Evolutionary conservation across 805 yeast species (phyloP), one percentile per base, ranked within the genome.

Genomic region (Yarrowia keelungensis): DNA sequence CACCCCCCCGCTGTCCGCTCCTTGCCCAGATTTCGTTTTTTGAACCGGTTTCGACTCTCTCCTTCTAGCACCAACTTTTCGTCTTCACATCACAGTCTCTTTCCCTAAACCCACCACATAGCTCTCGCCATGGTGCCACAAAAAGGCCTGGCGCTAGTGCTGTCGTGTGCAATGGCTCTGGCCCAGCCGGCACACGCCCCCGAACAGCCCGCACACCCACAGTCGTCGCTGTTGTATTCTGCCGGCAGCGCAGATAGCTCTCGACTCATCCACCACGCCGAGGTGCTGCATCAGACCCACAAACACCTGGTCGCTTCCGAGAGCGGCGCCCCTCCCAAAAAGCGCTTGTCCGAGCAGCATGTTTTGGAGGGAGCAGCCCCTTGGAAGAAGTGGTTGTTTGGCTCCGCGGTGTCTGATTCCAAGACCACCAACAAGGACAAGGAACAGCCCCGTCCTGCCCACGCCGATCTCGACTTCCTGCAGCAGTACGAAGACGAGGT

Each of bases 401-500:
- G 56, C 11, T 14, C 19, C 12, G 14, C 51, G 1, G 51, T 43
- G 47, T 43, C 47, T 12, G 50, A 46, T 15, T 19, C 11, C 32
- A 19, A 16, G 26, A 16, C n/a, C 8, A 7, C 51, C 43, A n/a
- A 22, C n/a, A 22, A 42, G 47, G 4, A 15, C 19, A n/a, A 62
- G 9, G 47, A 47, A 12, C 22, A 43, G 19, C 61, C 69, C 41
- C 65, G 43, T 2, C 47, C 45, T 16, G 62, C 70, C 26, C 61
- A 83, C 11, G 77, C 82, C 71, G 76, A 65, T 10, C 19, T 65
- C 19, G 59, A 50, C 42, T 53, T 65, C 32, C 62, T 85, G 56
- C 39, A 71, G 0, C 81, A 79, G 51, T 85, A 85, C 71, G 73
- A 73, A 35, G 79, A 76, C 39, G 81, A 84, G 41, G 76, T 78